These are phyloP conservation scores for Besnoitia besnoiti DNA, from an alignment of 169 alveolate genomes.

Conservation along the genomic window DNA sequence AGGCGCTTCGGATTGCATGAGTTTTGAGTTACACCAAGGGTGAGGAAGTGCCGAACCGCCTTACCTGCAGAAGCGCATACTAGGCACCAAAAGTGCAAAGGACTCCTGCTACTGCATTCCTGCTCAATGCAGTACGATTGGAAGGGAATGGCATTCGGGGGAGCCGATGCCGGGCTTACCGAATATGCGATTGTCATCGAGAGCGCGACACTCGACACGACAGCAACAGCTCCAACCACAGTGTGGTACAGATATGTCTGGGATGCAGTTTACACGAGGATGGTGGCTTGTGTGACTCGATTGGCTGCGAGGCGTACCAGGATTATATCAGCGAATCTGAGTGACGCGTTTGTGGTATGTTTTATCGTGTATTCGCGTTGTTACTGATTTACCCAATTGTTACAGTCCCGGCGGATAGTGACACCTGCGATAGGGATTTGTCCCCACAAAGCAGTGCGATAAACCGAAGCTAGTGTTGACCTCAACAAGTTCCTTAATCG, in stretches of 20 bases:
- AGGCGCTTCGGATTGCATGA: neutral
- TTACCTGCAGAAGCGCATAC: neutral
- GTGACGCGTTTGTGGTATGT: neutral
- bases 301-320: neutral
- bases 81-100: neutral
- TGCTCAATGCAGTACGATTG: neutral
- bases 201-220: neutral
- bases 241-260: neutral
- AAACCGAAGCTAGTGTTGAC: neutral
- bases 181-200: neutral
- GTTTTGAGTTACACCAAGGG: too few species aligned
- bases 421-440: neutral
- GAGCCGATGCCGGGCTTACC: neutral
- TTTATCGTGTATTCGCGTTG: neutral
- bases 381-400: neutral
- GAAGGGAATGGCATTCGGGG: neutral
- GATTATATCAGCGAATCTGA: constrained; percentile 10
- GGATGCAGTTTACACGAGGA: neutral
- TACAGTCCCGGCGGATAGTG: constrained; percentile 18
- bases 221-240: neutral
- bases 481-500: constrained; percentile 1
- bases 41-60: neutral
- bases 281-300: neutral
- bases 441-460: neutral
- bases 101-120: neutral